phyloP scores from a whole-genome alignment of 371 early-diverging fungal species.

The Caulochytrium protostelioides region DNA sequence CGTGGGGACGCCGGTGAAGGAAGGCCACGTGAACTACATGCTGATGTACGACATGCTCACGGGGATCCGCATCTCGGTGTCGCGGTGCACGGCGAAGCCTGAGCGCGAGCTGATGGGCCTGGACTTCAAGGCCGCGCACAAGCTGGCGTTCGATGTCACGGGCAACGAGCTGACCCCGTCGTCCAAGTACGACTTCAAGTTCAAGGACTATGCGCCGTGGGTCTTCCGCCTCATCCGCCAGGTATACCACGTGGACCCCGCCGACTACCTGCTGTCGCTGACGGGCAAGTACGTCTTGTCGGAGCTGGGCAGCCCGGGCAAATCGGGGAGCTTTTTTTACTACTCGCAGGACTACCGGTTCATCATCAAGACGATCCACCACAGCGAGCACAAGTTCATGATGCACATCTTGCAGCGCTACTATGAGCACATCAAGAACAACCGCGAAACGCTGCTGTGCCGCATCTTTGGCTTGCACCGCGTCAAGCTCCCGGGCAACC shows the following conservation, averaged over 20 bases:
- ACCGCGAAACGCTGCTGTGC: constrained; percentile 82
- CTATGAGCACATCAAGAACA: constrained; percentile 58
- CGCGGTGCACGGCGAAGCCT: constrained; percentile 66
- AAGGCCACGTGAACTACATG: constrained; percentile 46
- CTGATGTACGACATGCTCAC: constrained; percentile 97
- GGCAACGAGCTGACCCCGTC: constrained; percentile 86
- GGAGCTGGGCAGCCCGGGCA: constrained; percentile 85
- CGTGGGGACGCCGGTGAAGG: constrained; percentile 26
- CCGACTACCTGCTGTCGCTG: constrained; percentile 83
- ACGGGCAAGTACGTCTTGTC: constrained; percentile 89
- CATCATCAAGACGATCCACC: constrained; percentile 92
- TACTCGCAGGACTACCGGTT: constrained; percentile 87
- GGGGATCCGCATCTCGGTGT: constrained; percentile 36
- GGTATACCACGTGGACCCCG: constrained; percentile 68
- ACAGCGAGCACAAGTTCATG: constrained; percentile 79
- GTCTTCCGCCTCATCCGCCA: constrained; percentile 78
- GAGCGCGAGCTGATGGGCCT: constrained; percentile 37
- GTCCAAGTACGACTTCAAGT: constrained; percentile 88
- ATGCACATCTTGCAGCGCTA: constrained; percentile 62
- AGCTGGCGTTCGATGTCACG: constrained; percentile 74
- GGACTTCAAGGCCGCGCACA: constrained; percentile 72
- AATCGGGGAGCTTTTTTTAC: constrained; percentile 89
- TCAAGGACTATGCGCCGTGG: constrained; percentile 94
- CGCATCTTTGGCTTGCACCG: constrained; percentile 88
- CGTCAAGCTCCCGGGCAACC: constrained; percentile 71